Percentiles rank a stretch among this genome's conserved stretches.
Evolutionary conservation across 2,329 filamentous ascomycete species (phyloP).

Genomic region (Xylariaceae sp.): DNA sequence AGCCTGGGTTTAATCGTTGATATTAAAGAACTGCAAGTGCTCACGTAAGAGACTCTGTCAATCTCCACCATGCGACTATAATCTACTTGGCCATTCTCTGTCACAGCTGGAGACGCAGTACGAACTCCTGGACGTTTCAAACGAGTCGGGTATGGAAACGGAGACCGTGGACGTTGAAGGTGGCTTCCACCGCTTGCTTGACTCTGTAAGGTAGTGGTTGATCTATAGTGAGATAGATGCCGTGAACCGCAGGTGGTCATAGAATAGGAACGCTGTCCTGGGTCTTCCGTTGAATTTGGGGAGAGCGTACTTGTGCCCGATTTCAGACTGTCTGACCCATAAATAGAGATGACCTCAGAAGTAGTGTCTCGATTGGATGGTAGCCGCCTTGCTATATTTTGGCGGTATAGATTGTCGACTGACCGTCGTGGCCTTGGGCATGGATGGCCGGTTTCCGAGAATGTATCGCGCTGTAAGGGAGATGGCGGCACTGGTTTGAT

Average conservation of each 20-base stretch:
- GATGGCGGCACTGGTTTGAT: conserved; percentile 51
- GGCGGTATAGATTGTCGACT: conserved; percentile 40
- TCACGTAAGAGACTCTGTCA: conserved; percentile 54
- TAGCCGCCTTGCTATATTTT: conserved; percentile 52
- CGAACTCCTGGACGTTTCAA: conserved; percentile 60
- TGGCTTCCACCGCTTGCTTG: conserved; percentile 47
- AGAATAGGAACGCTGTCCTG: conserved; percentile 58
- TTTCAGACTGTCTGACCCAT: conserved; percentile 56
- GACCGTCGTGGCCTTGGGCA: conserved; percentile 40
- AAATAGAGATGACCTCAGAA: conserved; percentile 63
- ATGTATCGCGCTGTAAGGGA: conserved; percentile 36
- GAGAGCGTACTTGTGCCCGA: conserved; percentile 51
- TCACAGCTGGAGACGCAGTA: conserved; percentile 56
- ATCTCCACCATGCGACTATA: conserved; percentile 58
- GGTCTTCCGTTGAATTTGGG: conserved; percentile 49
- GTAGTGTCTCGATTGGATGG: conserved; percentile 58
- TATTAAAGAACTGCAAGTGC: conserved; percentile 23
- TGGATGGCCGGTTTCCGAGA: conserved; percentile 39
- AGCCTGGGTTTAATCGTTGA: conserved; percentile 15
- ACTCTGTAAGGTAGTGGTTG: conserved; percentile 55
- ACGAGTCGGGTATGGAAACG: conserved; percentile 64
- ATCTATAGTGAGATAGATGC: conserved; percentile 53
- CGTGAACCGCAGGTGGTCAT: conserved; percentile 58
- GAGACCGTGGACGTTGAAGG: conserved; percentile 61
- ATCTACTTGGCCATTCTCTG: conserved; percentile 54